Percentiles rank a stretch among this genome's conserved stretches.
Evolutionary conservation across 2,329 filamentous ascomycete species (phyloP).

Genomic region (Colletotrichum sublineola): DNA sequence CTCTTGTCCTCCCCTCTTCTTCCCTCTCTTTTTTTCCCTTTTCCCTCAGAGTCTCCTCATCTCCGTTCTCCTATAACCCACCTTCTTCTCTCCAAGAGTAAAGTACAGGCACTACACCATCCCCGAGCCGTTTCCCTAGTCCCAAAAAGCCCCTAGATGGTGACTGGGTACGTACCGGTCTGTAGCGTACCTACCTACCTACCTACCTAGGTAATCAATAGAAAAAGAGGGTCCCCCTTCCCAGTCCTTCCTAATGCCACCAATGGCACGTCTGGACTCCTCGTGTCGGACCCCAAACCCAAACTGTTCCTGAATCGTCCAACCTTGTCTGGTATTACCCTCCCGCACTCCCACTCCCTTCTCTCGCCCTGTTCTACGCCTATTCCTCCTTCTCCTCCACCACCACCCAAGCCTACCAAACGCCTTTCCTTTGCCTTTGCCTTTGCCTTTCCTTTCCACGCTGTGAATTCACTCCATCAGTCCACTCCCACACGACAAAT

Average conservation of each 20-base stretch:
- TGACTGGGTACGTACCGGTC: too few relatives aligned
- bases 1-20: background rate
- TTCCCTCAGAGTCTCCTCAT: too few relatives aligned
- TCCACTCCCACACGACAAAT: background rate
- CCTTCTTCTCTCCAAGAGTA: background rate
- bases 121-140: background rate
- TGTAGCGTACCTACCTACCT: background rate
- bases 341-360: slow-evolving; percentile 29
- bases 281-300: slow-evolving; percentile 42
- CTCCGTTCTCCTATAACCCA: background rate
- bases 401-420: slow-evolving; percentile 6
- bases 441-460: background rate
- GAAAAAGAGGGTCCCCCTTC: slow-evolving; percentile 10
- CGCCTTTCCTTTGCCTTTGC: background rate
- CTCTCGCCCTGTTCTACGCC: slow-evolving; percentile 13
- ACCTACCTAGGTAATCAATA: background rate
- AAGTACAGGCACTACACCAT: background rate
- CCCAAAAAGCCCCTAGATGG: slow-evolving; percentile 23
- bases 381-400: slow-evolving; percentile 19
- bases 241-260: slow-evolving; percentile 16
- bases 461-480: background rate
- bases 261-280: slow-evolving; percentile 29
- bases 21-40: background rate
- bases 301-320: slow-evolving; percentile 43
- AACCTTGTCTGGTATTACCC: slow-evolving; percentile 42